Evolutionary conservation across 306 rosid genomes (phyloP).

Genomic region (Cercis canadensis): DNA sequence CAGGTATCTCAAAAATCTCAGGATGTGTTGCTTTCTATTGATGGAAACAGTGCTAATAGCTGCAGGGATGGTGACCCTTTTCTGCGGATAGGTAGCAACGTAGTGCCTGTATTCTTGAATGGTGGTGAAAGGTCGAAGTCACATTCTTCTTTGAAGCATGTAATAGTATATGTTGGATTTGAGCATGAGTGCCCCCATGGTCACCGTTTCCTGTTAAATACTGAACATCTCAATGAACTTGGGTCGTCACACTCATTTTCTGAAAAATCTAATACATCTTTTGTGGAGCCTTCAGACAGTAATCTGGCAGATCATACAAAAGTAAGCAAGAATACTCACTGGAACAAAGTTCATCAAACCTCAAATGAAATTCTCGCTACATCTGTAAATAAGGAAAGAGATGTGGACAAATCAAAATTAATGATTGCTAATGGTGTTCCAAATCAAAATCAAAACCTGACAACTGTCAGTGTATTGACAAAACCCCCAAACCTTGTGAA

Average conservation of each 20-base stretch:
- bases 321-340: slow-evolving; percentile 55
- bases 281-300: slow-evolving; percentile 48
- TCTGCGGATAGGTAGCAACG: slow-evolving; percentile 74
- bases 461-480: slow-evolving; percentile 42
- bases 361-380: slow-evolving; percentile 54
- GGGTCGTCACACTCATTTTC: slow-evolving; percentile 59
- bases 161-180: slow-evolving; percentile 71
- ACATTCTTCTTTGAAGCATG: slow-evolving; percentile 55
- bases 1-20: slow-evolving; percentile 55
- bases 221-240: slow-evolving; percentile 74
- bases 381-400: slow-evolving; percentile 56
- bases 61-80: slow-evolving; percentile 55
- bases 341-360: slow-evolving; percentile 58
- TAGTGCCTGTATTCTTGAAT: slow-evolving; percentile 69
- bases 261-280: slow-evolving; percentile 61
- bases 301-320: slow-evolving; percentile 51
- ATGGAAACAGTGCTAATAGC: slow-evolving; percentile 44
- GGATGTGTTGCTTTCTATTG: slow-evolving; percentile 43
- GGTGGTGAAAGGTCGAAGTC: slow-evolving; percentile 53
- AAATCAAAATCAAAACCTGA: slow-evolving; percentile 47
- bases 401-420: slow-evolving; percentile 56
- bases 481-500: slow-evolving; percentile 46
- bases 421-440: slow-evolving; percentile 50
- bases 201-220: slow-evolving; percentile 84
- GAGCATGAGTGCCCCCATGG: slow-evolving; percentile 97